phyloP scores from a whole-genome alignment of 768 basidiomycete species.

The Gelatoporia subvermispora region DNA sequence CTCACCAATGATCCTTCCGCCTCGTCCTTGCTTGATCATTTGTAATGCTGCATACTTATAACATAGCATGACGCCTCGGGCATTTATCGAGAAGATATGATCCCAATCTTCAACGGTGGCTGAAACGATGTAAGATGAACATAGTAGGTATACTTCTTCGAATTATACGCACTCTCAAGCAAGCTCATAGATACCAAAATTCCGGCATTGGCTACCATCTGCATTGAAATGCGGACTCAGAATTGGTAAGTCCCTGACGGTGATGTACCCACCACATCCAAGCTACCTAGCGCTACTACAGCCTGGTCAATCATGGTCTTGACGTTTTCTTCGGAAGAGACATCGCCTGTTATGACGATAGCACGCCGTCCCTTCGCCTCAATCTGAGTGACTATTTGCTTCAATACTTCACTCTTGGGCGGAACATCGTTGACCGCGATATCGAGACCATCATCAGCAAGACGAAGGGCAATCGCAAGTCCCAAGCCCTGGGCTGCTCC shows the following conservation, averaged over 20 bases:
- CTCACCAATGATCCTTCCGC: slow-evolving; percentile 35
- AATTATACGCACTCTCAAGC: slow-evolving; percentile 2
- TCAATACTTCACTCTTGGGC: slow-evolving; percentile 5
- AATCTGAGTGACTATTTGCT: slow-evolving; percentile 11
- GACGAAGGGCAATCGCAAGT: slow-evolving; percentile 20
- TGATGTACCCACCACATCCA: slow-evolving; percentile 49
- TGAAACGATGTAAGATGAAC: not conserved
- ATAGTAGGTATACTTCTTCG: no score
- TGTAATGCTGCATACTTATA: slow-evolving; percentile 37
- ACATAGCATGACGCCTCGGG: slow-evolving; percentile 34
- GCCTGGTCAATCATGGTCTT: slow-evolving; percentile 31
- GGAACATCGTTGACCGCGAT: slow-evolving; percentile 20
- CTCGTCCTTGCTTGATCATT: slow-evolving; percentile 36
- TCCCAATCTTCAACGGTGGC: slow-evolving; percentile 30
- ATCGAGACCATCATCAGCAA: slow-evolving; percentile 20
- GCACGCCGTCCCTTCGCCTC: slow-evolving; percentile 15
- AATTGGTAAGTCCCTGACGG: no score
- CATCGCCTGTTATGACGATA: slow-evolving; percentile 32
- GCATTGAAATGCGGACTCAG: no score
- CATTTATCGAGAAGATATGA: slow-evolving; percentile 31
- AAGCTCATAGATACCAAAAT: slow-evolving; percentile 6
- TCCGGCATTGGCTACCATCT: slow-evolving; percentile 28
- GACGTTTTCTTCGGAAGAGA: slow-evolving; percentile 33
- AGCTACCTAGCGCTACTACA: slow-evolving; percentile 30
- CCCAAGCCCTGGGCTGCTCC: slow-evolving; percentile 28